A percentile compares a stretch with the other conserved stretches of the same genome.
These are phyloP conservation scores for Hysterangium stoloniferum DNA, from an alignment of 768 basidiomycete species.

Conservation along the genomic window DNA sequence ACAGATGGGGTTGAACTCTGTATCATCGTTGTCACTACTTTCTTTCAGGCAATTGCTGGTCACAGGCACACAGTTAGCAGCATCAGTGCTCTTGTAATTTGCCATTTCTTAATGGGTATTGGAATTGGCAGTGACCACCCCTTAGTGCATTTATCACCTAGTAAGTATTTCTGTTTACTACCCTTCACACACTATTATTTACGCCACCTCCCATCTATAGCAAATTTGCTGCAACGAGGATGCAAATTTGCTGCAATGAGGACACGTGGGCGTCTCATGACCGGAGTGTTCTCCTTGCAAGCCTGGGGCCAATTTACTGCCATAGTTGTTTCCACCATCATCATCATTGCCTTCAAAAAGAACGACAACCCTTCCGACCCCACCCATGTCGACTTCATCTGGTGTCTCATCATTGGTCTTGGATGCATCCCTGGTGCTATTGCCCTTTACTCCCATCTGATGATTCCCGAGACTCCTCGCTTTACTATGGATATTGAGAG, in stretches of 20 bases:
- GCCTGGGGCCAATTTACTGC: constrained; percentile 38
- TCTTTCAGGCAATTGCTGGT: no score
- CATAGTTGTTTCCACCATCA: constrained; percentile 26
- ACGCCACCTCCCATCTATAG: no score
- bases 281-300: constrained; percentile 40
- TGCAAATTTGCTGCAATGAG: constrained; percentile 40
- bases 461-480: constrained; percentile 43
- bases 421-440: constrained; percentile 37
- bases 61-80: constrained; percentile 30
- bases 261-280: no score
- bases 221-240: constrained; percentile 39
- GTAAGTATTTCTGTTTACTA: no score
- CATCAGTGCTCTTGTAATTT: constrained; percentile 36
- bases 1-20: constrained; percentile 37
- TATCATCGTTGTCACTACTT: constrained; percentile 32
- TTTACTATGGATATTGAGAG: no score
- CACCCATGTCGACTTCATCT: constrained; percentile 26
- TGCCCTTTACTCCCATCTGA: constrained; percentile 40
- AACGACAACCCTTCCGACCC: constrained; percentile 17
- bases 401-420: constrained; percentile 41
- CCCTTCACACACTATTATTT: no score
- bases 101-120: no score
- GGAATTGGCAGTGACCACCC: constrained; percentile 43
- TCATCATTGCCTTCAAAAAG: constrained; percentile 24
- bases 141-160: constrained; percentile 39